Evolutionary conservation across 1,284 basidiomycete genomes (phyloP).

Genomic region (Microbotryum saponariae): DNA sequence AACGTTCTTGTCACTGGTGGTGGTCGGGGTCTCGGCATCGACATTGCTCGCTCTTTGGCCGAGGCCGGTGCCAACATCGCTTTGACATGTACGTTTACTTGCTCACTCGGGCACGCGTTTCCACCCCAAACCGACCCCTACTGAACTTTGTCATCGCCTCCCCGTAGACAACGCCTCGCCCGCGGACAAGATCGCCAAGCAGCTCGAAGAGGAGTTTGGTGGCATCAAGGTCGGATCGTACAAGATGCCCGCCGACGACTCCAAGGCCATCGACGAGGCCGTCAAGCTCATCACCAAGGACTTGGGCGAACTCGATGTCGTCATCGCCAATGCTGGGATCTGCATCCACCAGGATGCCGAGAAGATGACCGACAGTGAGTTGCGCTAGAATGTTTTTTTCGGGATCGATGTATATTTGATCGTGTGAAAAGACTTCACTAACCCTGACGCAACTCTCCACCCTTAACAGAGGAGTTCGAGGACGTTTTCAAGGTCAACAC

Average conservation of each 20-base stretch:
- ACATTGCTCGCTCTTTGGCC: slow-evolving; percentile 6
- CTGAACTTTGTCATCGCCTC: too few relatives aligned
- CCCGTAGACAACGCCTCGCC: slow-evolving; percentile 37
- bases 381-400: too few relatives aligned
- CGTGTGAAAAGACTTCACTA: neutral
- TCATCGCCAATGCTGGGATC: slow-evolving; percentile 34
- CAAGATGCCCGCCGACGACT: slow-evolving; percentile 37
- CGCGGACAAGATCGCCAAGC: slow-evolving; percentile 29
- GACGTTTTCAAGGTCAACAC: slow-evolving; percentile 40
- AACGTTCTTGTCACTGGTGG: slow-evolving; percentile 11
- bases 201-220: slow-evolving; percentile 30
- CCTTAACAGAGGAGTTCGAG: slow-evolving; percentile 36
- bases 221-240: slow-evolving; percentile 37
- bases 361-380: slow-evolving; percentile 39
- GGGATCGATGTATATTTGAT: too few relatives aligned
- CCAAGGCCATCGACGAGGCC: slow-evolving; percentile 33
- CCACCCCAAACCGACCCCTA: too few relatives aligned
- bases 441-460: neutral
- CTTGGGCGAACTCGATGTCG: slow-evolving; percentile 38
- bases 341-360: slow-evolving; percentile 39
- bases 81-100: neutral
- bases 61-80: slow-evolving; percentile 9
- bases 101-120: too few relatives aligned
- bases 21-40: slow-evolving; percentile 6
- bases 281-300: slow-evolving; percentile 32